These are phyloP conservation scores for Naganishia liquefaciens DNA, from an alignment of 1,284 basidiomycete genomes.

Conservation along the genomic window DNA sequence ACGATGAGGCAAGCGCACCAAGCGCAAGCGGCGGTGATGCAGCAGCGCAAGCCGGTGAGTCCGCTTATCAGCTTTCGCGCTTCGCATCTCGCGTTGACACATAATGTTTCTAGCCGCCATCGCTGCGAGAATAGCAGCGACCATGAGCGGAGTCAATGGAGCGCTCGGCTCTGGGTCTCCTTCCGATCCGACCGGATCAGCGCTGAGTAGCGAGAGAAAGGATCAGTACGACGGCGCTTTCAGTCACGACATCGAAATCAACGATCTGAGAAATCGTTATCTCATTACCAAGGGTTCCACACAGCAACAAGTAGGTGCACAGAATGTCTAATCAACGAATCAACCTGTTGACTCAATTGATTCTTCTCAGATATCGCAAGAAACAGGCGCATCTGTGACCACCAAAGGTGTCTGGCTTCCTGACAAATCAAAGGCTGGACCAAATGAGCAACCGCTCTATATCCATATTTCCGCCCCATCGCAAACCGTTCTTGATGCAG, in stretches of 20 bases:
- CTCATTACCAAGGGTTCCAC: conserved; percentile 91
- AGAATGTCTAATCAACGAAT: neutral
- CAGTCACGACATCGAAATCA: conserved; percentile 92
- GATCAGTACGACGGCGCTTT: conserved; percentile 80
- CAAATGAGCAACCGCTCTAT: conserved; percentile 90
- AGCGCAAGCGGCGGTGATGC: conserved; percentile 61
- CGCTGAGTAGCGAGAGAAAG: conserved; percentile 59
- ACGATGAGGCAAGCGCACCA: conserved; percentile 61
- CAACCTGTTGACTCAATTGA: conserved; percentile 16
- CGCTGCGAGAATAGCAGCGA: conserved; percentile 84
- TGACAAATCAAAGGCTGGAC: conserved; percentile 81
- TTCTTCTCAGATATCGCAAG: conserved; percentile 70
- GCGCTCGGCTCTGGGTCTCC: conserved; percentile 20
- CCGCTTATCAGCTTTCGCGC: neutral
- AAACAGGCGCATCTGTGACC: conserved; percentile 84
- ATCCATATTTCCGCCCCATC: conserved; percentile 86
- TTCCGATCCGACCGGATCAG: conserved; percentile 36
- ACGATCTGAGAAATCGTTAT: conserved; percentile 94
- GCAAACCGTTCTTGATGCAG: conserved; percentile 75
- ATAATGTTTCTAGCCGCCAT: conserved; percentile 63
- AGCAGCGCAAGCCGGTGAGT: conserved; percentile 73
- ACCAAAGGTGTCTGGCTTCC: conserved; percentile 95
- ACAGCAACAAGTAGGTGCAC: conserved; percentile 77
- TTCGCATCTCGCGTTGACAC: neutral
- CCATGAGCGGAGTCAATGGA: conserved; percentile 55